phyloP scores from a whole-genome alignment of 176 grass and related monocot species.

The Pontederia crassipes region DNA sequence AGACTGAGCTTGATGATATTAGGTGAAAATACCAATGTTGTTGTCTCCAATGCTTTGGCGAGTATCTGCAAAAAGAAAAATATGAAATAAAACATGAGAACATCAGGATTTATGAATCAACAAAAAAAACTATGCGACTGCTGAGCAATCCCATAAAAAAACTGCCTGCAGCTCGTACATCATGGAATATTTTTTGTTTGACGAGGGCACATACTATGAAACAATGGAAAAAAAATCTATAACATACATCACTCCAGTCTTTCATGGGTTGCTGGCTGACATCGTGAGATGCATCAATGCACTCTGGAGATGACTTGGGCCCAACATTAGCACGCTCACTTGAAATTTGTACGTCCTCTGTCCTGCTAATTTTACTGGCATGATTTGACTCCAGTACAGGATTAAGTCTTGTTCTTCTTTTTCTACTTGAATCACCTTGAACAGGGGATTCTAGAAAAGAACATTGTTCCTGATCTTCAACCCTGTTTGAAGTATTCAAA shows the following conservation, averaged over 20 bases:
- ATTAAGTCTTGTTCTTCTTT: conserved; percentile 32
- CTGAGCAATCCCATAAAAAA: too few species aligned
- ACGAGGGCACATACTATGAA: too few species aligned
- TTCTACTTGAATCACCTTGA: conserved; percentile 42
- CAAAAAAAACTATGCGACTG: too few species aligned
- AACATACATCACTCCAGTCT: conserved; percentile 43
- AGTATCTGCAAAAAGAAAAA: conserved; percentile 33
- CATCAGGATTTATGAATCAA: too few species aligned
- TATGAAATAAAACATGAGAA: too few species aligned
- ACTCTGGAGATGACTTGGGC: conserved; percentile 20
- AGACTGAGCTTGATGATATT: conserved; percentile 46
- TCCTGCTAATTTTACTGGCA: conserved; percentile 34
- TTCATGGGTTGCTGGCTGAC: conserved; percentile 14
- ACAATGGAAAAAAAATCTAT: background rate
- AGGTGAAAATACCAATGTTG: conserved; percentile 42
- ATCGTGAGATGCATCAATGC: conserved; percentile 15
- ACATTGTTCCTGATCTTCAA: conserved; percentile 21
- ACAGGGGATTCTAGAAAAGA: conserved; percentile 19
- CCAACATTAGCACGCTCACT: conserved; percentile 22
- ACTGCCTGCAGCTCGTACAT: too few species aligned
- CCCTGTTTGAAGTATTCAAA: conserved; percentile 15
- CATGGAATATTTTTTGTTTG: too few species aligned
- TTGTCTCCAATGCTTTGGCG: conserved; percentile 33
- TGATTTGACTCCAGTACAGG: conserved; percentile 18
- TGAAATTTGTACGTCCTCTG: conserved; percentile 24